These are phyloP conservation scores for Eucalyptus marginata DNA, from an alignment of 345 rosid species.

Conservation along the genomic window DNA sequence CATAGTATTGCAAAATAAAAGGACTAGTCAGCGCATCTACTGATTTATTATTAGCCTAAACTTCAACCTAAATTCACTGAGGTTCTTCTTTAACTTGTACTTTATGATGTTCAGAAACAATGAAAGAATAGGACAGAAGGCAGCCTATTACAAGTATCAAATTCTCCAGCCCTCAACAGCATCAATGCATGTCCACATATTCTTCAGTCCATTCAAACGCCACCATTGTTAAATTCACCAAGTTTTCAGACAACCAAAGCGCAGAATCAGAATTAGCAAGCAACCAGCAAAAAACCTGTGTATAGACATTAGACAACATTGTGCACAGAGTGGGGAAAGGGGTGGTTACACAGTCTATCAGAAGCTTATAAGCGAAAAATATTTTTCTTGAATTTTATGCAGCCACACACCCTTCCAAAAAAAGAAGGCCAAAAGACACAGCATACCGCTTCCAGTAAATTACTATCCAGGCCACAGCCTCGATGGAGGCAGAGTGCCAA, in stretches of 20 bases:
- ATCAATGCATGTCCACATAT: not conserved
- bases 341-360: not conserved
- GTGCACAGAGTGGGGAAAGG: not conserved
- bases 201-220: not conserved
- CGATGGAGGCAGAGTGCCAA: slow-evolving; percentile 74
- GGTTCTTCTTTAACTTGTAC: not conserved
- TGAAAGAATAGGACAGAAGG: not conserved
- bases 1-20: no score
- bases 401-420: not conserved
- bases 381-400: not conserved
- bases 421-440: not conserved
- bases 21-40: no score
- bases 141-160: not conserved
- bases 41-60: no score
- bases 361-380: not conserved
- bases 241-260: not conserved
- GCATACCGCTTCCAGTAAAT: slow-evolving; percentile 51
- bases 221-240: not conserved
- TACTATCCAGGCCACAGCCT: slow-evolving; percentile 39
- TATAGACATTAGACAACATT: not conserved
- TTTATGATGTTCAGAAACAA: not conserved
- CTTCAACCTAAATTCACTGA: not conserved
- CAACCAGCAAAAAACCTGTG: not conserved
- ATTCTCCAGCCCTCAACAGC: not conserved
- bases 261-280: not conserved